Evolutionary conservation across 2,329 filamentous ascomycete species (phyloP), one percentile per base, ranked within the genome.

Genomic region (Aspergillus jensenii): DNA sequence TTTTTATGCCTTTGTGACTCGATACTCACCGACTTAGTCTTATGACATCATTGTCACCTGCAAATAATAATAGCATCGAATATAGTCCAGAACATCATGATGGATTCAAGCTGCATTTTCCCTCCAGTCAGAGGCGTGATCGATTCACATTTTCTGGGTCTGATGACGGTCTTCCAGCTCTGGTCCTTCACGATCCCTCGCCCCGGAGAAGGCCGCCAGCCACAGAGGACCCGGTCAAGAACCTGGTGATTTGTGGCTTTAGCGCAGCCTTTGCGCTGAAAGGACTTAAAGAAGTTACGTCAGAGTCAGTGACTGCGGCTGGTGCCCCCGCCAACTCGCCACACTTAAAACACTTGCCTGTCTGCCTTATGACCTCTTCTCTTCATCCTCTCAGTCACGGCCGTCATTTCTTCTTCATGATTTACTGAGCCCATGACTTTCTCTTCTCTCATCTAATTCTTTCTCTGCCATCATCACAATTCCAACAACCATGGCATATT

Each of bases 401-500:
- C 25, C 48, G 35, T 19, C 25, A 44, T 47, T 19, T 56, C 35
- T 33, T 23, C 19, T 37, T 37, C 11, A 35, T 40, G 31, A 40
- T 39, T 35, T n/a, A 27, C 37, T 23, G 25, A 45, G 19, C 31
- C 47, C 35, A 50, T 56, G 47, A 56, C 40, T 56, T 4, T 35
- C 8, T 40, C 39, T 9, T 15, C 15, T 37, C 5, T 11, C 21
- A 40, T 49, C 31, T 51, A 39, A 59, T n/a, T 48, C 17, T 23
- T 44, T 47, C 47, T 52, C 50, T 47, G 27, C 33, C 52, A 40
- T 39, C 40, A 33, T 35, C 54, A 48, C 14, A 19, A 12, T 3
- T 31, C 9, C 27, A 11, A 51, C 59, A 56, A 63, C 61, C 52
- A 76, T 76, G 71, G 64, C 72, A 35, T 75, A 75, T 63, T 73